Conservation (phyloP, 441 rosid species). For the Aleurites moluccanus region DNA sequence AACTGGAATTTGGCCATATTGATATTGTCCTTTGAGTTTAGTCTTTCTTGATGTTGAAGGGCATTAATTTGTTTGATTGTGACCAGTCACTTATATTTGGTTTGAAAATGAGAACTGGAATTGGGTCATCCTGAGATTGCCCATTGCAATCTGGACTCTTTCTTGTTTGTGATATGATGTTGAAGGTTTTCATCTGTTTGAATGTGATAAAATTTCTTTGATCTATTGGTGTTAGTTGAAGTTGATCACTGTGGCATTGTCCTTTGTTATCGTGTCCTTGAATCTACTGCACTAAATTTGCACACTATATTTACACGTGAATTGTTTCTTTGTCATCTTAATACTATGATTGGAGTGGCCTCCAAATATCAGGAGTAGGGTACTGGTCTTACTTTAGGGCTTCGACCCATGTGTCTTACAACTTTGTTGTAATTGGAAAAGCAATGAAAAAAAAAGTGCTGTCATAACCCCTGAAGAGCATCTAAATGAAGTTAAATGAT, state of each 20-base stretch:
- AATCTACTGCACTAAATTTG: slow-evolving; percentile 12
- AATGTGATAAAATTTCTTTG: slow-evolving; percentile 15
- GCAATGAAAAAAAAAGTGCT: background rate
- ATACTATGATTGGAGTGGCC: slow-evolving; percentile 24
- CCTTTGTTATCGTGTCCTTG: slow-evolving; percentile 15
- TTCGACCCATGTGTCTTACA: slow-evolving; percentile 13
- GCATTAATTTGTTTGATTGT: background rate
- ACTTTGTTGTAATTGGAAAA: slow-evolving; percentile 20
- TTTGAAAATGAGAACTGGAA: slow-evolving; percentile 4
- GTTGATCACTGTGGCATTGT: slow-evolving; percentile 15
- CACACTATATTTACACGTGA: background rate
- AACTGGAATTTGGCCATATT: slow-evolving; percentile 6
- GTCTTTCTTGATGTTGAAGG: slow-evolving; percentile 5
- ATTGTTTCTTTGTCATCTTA: slow-evolving; percentile 7
- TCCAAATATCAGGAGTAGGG: slow-evolving; percentile 24
- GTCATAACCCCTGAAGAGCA: background rate
- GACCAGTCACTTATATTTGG: background rate
- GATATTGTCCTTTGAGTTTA: slow-evolving; percentile 8
- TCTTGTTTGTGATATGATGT: slow-evolving; percentile 6
- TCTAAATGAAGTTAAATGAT: background rate
- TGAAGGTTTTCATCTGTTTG: slow-evolving; percentile 23
- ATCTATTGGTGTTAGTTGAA: slow-evolving; percentile 19
- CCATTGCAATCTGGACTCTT: slow-evolving; percentile 18
- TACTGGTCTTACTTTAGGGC: slow-evolving; percentile 12
- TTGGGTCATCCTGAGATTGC: slow-evolving; percentile 11